Evolutionary conservation across 1,284 basidiomycete species (phyloP), one percentile per base, ranked within the genome.

Genomic region (Papiliotrema flavescens): DNA sequence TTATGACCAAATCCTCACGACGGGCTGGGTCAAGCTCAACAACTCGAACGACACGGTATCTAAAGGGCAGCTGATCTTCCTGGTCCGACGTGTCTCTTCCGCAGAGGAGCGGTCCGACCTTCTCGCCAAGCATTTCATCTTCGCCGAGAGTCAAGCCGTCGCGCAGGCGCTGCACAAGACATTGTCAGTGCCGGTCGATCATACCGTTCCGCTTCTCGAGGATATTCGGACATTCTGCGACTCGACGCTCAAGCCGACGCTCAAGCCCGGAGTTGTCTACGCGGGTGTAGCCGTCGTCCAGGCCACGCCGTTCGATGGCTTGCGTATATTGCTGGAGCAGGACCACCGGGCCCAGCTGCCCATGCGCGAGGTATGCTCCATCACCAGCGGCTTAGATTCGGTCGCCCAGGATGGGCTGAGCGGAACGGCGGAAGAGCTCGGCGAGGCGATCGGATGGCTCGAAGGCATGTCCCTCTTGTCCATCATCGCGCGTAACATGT

Each of bases 1-100:
- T 22, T 79, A 75, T 56, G 78, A 79, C 58, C 73, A 71, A 49
- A 78, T 79, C 45, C 60, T 79, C 40, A 78, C 78, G 2, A 78
- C 78, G 74, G 77, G 78, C 20, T 74, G 73, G 65, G 75, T 76
- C 47, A 65, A 66, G 44, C 56, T 74, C 17, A 47, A 55, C 47
- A 64, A 66, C 53, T 61, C 62, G 40, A 66, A 60, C 24, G 74
- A 76, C 55, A 76, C 72, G 2, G 73, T 78, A 9, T 74, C 76
- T 4, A 78, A 77, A 60, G 78, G 78, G 17, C 78, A 78, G 61
- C 63, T 79, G 49, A 73, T 78, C 55, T 74, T 78, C 56, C 68
- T 79, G 13, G 73, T 77, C 3, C 73, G 77, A 15, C 66, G 76
- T 8, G 66, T 78, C 9, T 62, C 64, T 2, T 75, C 72, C 15